Percentiles rank a stretch among this genome's conserved stretches.
Conservation (phyloP, 495 filamentous ascomycete species). For the Daldinia loculata region DNA sequence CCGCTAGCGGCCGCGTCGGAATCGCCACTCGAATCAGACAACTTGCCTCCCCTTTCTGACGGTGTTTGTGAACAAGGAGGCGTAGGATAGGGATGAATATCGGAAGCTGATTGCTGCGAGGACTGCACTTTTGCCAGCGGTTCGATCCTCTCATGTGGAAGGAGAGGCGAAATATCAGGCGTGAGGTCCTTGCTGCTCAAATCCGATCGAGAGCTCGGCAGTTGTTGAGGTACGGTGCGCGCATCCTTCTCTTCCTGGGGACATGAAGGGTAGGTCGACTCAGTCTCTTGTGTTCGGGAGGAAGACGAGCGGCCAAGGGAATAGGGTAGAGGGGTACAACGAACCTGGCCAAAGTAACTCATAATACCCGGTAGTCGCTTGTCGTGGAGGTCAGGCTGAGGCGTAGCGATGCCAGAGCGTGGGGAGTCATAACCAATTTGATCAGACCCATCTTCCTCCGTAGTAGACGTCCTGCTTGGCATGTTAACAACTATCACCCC, state of each 20-base stretch:
- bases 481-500: conserved; percentile 55
- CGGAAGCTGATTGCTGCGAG: conserved; percentile 47
- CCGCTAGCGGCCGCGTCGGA: conserved; percentile 45
- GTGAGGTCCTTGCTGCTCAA: conserved; percentile 43
- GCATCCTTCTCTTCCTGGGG: conserved; percentile 49
- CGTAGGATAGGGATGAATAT: conserved; percentile 62
- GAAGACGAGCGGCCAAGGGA: conserved; percentile 49
- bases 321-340: conserved; percentile 66
- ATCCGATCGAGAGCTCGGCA: conserved; percentile 35
- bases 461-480: conserved; percentile 56
- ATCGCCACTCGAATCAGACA: conserved; percentile 56
- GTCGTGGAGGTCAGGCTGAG: conserved; percentile 86
- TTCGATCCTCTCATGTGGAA: conserved; percentile 58
- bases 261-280: conserved; percentile 46
- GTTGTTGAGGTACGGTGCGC: conserved; percentile 41
- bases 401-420: conserved; percentile 85
- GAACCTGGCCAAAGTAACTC: conserved; percentile 98
- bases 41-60: conserved; percentile 60
- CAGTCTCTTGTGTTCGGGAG: conserved; percentile 51
- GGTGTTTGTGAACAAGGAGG: conserved; percentile 66
- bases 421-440: conserved; percentile 85
- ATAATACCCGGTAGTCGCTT: conserved; percentile 90
- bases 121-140: conserved; percentile 46
- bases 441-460: conserved; percentile 75
- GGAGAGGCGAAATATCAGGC: conserved; percentile 60